Evolutionary conservation across 306 rosid genomes (phyloP).

Genomic region (Quercus cerris): DNA sequence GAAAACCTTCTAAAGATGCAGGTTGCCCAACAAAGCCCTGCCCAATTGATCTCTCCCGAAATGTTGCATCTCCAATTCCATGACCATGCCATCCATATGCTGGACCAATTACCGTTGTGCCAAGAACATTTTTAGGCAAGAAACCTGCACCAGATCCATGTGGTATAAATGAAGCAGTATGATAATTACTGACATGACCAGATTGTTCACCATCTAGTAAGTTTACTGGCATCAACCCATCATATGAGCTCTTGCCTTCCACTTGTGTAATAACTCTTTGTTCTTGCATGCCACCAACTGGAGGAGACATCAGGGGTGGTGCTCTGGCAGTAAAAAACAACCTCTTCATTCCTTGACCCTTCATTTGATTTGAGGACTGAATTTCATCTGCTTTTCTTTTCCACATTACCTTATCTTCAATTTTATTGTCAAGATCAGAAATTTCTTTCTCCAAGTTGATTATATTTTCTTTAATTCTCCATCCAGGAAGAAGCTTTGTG

Average conservation of each 20-base stretch:
- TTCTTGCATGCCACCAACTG: slow-evolving; percentile 32
- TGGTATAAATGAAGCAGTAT: slow-evolving; percentile 27
- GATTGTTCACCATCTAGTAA: slow-evolving; percentile 27
- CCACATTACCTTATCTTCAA: slow-evolving; percentile 20
- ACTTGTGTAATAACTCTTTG: slow-evolving; percentile 31
- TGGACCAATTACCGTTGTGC: slow-evolving; percentile 22
- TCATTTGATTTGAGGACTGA: slow-evolving; percentile 20
- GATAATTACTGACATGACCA: slow-evolving; percentile 33
- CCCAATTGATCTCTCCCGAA: slow-evolving; percentile 31
- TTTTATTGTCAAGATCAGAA: slow-evolving; percentile 20
- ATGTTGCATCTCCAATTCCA: slow-evolving; percentile 39
- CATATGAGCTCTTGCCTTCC: slow-evolving; percentile 37
- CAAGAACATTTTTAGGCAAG: slow-evolving; percentile 28
- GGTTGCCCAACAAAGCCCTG: slow-evolving; percentile 33
- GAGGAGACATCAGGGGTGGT: slow-evolving; percentile 25
- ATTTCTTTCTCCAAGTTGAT: slow-evolving; percentile 44
- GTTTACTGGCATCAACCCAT: slow-evolving; percentile 24
- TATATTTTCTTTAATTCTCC: slow-evolving; percentile 47
- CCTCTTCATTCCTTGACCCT: slow-evolving; percentile 41
- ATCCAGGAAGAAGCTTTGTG: slow-evolving; percentile 43
- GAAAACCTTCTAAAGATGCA: slow-evolving; percentile 26
- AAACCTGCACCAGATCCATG: slow-evolving; percentile 32
- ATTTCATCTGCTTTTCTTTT: slow-evolving; percentile 45
- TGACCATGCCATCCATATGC: slow-evolving; percentile 42
- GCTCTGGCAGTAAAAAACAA: slow-evolving; percentile 23